Evolutionary conservation across 306 rosid species (phyloP).

Genomic region (Chamaecrista fasciculata): DNA sequence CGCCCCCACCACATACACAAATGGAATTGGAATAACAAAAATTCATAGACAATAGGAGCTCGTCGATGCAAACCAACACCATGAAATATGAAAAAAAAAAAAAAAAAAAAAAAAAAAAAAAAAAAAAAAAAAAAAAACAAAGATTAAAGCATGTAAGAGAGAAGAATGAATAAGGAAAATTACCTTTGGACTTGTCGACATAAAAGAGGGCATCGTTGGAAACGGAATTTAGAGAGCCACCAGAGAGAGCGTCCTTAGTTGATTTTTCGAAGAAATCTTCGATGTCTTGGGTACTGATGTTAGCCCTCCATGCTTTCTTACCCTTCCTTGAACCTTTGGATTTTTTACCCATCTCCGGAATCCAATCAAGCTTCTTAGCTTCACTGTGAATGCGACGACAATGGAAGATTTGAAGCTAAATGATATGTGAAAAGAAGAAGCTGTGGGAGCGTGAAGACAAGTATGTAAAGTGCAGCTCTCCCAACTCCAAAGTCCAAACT

Average conservation of each 20-base stretch:
- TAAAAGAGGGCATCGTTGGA: constrained; percentile 60
- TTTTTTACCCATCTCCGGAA: constrained; percentile 63
- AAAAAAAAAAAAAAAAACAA: not conserved
- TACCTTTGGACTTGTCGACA: constrained; percentile 73
- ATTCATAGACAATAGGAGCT: not conserved
- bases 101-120: not conserved
- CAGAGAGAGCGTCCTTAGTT: constrained; percentile 75
- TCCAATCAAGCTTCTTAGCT: not conserved
- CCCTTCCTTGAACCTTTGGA: constrained; percentile 80
- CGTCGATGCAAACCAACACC: not conserved
- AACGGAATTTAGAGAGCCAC: constrained; percentile 57
- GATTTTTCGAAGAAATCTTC: constrained; percentile 70
- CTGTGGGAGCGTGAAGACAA: no score
- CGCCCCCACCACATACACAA: not conserved
- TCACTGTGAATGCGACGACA: not conserved
- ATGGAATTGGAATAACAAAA: not conserved
- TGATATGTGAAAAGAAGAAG: no score
- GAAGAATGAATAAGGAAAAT: not conserved
- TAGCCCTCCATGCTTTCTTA: constrained; percentile 85
- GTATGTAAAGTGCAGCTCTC: no score
- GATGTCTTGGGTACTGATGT: constrained; percentile 79
- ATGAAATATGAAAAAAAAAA: not conserved
- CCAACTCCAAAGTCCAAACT: no score
- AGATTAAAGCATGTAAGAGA: not conserved
- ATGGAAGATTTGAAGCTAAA: not conserved